Evolutionary conservation across 108 stramenopile species (phyloP).

Genomic region (Pelagomonas calceolata): DNA sequence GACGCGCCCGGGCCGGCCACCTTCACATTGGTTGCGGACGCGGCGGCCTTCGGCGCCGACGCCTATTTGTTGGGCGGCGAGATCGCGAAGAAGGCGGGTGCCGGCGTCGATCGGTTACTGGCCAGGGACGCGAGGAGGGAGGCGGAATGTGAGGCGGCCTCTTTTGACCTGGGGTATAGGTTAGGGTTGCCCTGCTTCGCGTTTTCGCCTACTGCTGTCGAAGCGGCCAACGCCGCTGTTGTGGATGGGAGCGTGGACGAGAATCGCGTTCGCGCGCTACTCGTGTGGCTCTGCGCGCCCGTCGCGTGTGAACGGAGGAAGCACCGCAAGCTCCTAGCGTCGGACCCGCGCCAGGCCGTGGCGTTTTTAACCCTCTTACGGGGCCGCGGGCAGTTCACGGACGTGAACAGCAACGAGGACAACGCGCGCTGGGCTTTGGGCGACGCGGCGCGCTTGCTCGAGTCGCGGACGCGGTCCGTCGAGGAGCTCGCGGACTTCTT

Average conservation of each 20-base stretch:
- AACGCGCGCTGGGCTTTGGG: background rate
- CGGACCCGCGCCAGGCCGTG: slow-evolving; percentile 31
- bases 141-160: slow-evolving; percentile 27
- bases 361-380: slow-evolving; percentile 25
- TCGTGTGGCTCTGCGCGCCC: slow-evolving; percentile 33
- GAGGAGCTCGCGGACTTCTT: background rate
- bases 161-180: slow-evolving; percentile 28
- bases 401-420: background rate
- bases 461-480: background rate
- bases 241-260: slow-evolving; percentile 13
- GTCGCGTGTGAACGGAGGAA: slow-evolving; percentile 26
- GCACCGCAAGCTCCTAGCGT: slow-evolving; percentile 29
- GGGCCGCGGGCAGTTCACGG: background rate
- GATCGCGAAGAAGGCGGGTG: slow-evolving; percentile 13
- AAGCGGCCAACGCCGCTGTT: slow-evolving; percentile 23
- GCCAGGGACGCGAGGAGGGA: slow-evolving; percentile 29
- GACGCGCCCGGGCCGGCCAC: background rate
- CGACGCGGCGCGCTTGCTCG: background rate
- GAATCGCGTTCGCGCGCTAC: background rate
- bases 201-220: slow-evolving; percentile 32
- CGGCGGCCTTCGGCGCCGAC: slow-evolving; percentile 17
- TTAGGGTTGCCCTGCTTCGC: slow-evolving; percentile 37
- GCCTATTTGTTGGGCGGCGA: slow-evolving; percentile 12
- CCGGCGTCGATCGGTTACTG: slow-evolving; percentile 30
- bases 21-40: slow-evolving; percentile 3